Conservation (phyloP, 208 protist species). For the Leishmania major region DNA sequence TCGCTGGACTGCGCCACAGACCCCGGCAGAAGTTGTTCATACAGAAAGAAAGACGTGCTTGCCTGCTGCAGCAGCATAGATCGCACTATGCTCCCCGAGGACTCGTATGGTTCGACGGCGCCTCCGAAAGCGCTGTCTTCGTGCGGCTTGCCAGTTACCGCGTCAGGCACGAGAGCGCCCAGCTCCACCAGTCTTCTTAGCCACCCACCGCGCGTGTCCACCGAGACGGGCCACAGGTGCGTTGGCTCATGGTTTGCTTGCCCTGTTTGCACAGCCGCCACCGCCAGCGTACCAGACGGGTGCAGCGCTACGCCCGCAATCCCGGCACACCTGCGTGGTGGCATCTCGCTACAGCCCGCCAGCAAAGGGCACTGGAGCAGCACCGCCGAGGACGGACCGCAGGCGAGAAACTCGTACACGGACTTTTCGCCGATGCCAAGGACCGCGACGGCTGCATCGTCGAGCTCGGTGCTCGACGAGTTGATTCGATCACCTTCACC, state of each 20-base stretch:
- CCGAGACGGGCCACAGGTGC: constrained; percentile 47
- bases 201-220: constrained; percentile 18
- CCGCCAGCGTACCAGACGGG: constrained; percentile 48
- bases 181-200: constrained; percentile 27
- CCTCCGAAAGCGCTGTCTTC: background rate
- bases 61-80: constrained; percentile 8
- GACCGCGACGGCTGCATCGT: constrained; percentile 21
- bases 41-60: constrained; percentile 20
- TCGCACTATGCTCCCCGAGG: background rate
- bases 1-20: constrained; percentile 17
- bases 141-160: constrained; percentile 4
- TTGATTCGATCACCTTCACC: background rate
- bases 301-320: constrained; percentile 67
- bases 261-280: constrained; percentile 49
- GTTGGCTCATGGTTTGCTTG: constrained; percentile 29
- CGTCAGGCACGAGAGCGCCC: background rate
- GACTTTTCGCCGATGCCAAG: constrained; percentile 49
- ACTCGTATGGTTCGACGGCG: background rate
- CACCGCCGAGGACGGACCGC: constrained; percentile 24
- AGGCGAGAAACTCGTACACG: constrained; percentile 46
- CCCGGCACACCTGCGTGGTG: constrained; percentile 26
- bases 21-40: constrained; percentile 21
- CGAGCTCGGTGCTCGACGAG: background rate
- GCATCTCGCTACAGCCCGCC: constrained; percentile 31
- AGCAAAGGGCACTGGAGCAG: constrained; percentile 56